phyloP scores from a whole-genome alignment of 352 stramenopile genomes.

The Globisporangium spiculum region DNA sequence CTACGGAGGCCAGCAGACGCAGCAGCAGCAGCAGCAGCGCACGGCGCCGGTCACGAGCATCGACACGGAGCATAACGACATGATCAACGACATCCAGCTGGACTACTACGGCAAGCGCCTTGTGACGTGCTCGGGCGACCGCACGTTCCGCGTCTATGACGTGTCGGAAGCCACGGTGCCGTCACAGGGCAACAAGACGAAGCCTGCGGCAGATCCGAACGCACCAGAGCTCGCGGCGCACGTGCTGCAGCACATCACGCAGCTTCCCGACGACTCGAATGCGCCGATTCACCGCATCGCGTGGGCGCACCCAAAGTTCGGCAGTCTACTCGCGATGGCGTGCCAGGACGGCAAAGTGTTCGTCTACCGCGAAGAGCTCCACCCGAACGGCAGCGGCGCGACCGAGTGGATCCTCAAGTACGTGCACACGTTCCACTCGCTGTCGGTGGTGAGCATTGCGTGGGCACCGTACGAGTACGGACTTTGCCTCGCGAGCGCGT shows the following conservation, averaged over 20 bases:
- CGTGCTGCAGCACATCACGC: constrained; percentile 63
- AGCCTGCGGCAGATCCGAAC: constrained; percentile 2
- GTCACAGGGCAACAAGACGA: constrained; percentile 15
- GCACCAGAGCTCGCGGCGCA: constrained; percentile 15
- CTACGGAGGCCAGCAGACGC: constrained; percentile 13
- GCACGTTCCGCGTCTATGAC: constrained; percentile 84
- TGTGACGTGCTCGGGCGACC: constrained; percentile 76
- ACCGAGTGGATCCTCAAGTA: constrained; percentile 80
- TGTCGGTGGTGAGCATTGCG: constrained; percentile 76
- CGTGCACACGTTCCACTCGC: constrained; percentile 65
- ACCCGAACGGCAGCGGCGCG: constrained; percentile 44
- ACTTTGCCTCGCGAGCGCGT: constrained; percentile 72
- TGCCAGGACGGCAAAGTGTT: constrained; percentile 83
- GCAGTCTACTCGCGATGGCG: constrained; percentile 71
- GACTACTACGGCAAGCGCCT: constrained; percentile 88
- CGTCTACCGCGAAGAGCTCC: constrained; percentile 78
- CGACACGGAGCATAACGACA: constrained; percentile 87
- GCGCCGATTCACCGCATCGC: constrained; percentile 75
- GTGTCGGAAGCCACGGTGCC: constrained; percentile 51
- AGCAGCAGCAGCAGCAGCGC: constrained; percentile 22
- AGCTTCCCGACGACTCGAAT: constrained; percentile 57
- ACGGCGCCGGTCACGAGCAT: constrained; percentile 57
- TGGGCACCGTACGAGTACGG: constrained; percentile 89
- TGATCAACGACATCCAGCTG: constrained; percentile 89
- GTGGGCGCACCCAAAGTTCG: constrained; percentile 86